Percentiles rank a stretch among this genome's conserved stretches.
Evolutionary conservation across 306 rosid genomes (phyloP).

Genomic region (Delonix regia): DNA sequence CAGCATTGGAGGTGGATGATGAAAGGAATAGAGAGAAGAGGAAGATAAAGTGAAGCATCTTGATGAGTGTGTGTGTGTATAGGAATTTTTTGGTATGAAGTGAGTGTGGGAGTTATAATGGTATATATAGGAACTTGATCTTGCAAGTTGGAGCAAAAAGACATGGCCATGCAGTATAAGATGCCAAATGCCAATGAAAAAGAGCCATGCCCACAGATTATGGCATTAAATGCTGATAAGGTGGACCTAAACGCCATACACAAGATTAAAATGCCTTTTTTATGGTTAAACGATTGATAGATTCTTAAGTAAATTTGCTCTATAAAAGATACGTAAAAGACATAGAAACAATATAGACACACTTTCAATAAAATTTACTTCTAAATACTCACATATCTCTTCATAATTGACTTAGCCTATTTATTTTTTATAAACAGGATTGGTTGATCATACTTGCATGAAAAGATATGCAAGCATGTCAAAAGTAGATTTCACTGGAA

Average conservation of each 20-base stretch:
- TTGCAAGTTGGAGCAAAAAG: slow-evolving; percentile 44
- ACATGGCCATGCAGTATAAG: slow-evolving; percentile 17
- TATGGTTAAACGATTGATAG: not conserved
- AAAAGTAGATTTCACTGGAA: not conserved
- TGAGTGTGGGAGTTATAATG: not conserved
- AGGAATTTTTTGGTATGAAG: not conserved
- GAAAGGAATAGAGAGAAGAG: slow-evolving; percentile 53
- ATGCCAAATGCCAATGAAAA: slow-evolving; percentile 36
- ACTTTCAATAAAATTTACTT: not conserved
- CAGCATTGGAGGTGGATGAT: slow-evolving; percentile 49
- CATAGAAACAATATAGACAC: not conserved
- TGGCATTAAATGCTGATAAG: slow-evolving; percentile 27
- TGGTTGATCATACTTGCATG: not conserved
- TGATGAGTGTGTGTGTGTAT: not conserved
- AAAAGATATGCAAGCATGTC: not conserved
- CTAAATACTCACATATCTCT: not conserved
- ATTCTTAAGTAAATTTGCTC: too few relatives aligned
- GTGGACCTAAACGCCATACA: slow-evolving; percentile 8
- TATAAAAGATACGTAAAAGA: not conserved
- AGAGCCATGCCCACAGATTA: slow-evolving; percentile 32
- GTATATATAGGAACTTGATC: slow-evolving; percentile 26
- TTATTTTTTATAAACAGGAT: not conserved
- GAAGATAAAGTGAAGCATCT: slow-evolving; percentile 57
- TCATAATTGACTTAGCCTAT: not conserved
- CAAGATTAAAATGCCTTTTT: slow-evolving; percentile 1